These are phyloP conservation scores for Naganishia onofrii DNA, from an alignment of 768 basidiomycete species.

Conservation along the genomic window DNA sequence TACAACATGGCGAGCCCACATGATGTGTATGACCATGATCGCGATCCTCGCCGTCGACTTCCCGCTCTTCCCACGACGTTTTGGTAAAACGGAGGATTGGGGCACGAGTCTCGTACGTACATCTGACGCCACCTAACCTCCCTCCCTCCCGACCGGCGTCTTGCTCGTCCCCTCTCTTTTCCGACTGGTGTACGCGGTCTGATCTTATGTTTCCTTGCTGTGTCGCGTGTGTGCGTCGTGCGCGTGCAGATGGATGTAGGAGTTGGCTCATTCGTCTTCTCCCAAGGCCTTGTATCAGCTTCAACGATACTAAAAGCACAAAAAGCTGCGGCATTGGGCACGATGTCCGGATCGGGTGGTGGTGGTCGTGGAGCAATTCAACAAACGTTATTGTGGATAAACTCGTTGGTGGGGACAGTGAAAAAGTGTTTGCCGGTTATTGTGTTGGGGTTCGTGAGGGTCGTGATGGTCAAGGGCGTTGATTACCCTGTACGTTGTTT, in stretches of 20 bases:
- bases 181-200: too few species aligned
- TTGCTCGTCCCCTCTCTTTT: too few species aligned
- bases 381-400: not conserved
- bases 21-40: conserved; percentile 88
- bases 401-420: not conserved
- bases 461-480: conserved; percentile 82
- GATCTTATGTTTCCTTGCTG: too few species aligned
- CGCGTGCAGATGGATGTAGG: conserved; percentile 88
- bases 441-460: conserved; percentile 69
- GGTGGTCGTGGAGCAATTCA: too few species aligned
- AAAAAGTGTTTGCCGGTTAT: conserved; percentile 68
- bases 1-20: conserved; percentile 84
- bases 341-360: too few species aligned
- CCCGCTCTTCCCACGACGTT: conserved; percentile 75
- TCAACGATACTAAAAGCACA: conserved; percentile 65
- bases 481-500: conserved; percentile 78
- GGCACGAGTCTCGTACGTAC: conserved; percentile 81
- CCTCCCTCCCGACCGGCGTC: too few species aligned
- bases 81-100: conserved; percentile 91
- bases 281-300: conserved; percentile 88
- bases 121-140: not conserved
- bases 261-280: conserved; percentile 95
- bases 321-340: too few species aligned
- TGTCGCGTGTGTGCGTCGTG: too few species aligned
- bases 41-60: conserved; percentile 96